Percentiles rank a stretch among this genome's conserved stretches.
phyloP scores from a whole-genome alignment of 2,329 filamentous ascomycete genomes.

The Fusarium agapanthi region DNA sequence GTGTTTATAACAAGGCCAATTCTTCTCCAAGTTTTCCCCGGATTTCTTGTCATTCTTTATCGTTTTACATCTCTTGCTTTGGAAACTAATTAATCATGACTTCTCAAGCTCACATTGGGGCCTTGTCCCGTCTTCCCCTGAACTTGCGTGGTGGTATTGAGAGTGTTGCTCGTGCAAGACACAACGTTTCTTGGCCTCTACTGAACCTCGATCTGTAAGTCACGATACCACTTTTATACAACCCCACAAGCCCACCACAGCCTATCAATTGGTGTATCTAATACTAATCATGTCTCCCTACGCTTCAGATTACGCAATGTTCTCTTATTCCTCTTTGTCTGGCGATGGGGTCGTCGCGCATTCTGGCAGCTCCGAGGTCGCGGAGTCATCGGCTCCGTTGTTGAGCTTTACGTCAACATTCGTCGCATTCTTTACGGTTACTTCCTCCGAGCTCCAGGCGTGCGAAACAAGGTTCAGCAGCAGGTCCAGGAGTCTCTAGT shows the following conservation, averaged over 20 bases:
- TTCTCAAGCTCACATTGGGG: slow-evolving; percentile 60
- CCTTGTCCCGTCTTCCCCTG: slow-evolving; percentile 74
- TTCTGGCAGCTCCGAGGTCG: slow-evolving; percentile 90
- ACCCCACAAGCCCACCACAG: background rate
- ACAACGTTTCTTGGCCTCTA: slow-evolving; percentile 64
- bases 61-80: background rate
- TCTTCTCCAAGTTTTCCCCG: background rate
- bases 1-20: slow-evolving; percentile 17
- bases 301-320: slow-evolving; percentile 79
- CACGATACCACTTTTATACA: background rate
- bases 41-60: slow-evolving; percentile 9
- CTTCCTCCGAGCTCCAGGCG: slow-evolving; percentile 86
- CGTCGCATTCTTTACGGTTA: slow-evolving; percentile 82
- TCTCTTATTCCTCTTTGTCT: slow-evolving; percentile 86
- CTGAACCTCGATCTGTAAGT: slow-evolving; percentile 76
- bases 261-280: background rate
- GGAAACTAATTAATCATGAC: slow-evolving; percentile 5
- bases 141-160: slow-evolving; percentile 75
- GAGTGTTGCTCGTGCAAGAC: slow-evolving; percentile 65
- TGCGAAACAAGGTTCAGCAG: slow-evolving; percentile 84
- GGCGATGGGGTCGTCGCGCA: slow-evolving; percentile 81
- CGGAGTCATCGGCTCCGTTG: slow-evolving; percentile 80
- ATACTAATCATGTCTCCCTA: background rate
- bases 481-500: slow-evolving; percentile 82
- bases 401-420: slow-evolving; percentile 76